Evolutionary conservation across 768 basidiomycete genomes (phyloP).

Genomic region (Termitomyces bulborhizus): DNA sequence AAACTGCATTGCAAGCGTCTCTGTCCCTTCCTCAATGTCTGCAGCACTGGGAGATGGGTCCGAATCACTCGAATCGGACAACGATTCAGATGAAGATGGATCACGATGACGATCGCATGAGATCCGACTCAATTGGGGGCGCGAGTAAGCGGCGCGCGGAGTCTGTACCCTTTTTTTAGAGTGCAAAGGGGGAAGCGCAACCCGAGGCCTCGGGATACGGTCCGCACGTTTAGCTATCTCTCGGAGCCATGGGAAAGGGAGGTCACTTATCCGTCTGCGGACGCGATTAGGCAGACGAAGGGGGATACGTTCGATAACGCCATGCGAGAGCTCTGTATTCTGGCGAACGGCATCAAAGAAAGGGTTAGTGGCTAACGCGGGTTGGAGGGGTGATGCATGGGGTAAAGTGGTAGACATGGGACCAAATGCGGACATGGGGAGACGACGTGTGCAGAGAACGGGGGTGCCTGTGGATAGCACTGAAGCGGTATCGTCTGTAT

Average conservation of each 20-base stretch:
- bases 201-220: not conserved
- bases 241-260: conserved; percentile 77
- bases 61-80: conserved; percentile 23
- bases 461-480: conserved; percentile 7
- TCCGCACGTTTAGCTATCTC: conserved; percentile 45
- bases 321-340: conserved; percentile 73
- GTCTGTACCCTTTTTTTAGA: not conserved
- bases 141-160: not conserved
- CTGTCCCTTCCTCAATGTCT: conserved; percentile 61
- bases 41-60: conserved; percentile 23
- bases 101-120: conserved; percentile 6
- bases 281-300: conserved; percentile 49
- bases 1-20: conserved; percentile 87
- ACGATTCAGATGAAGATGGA: conserved; percentile 30
- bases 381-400: conserved; percentile 14
- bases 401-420: conserved; percentile 35
- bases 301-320: conserved; percentile 77
- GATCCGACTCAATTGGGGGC: not conserved
- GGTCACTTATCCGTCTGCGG: conserved; percentile 55
- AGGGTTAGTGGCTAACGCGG: conserved; percentile 59
- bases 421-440: conserved; percentile 63
- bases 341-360: conserved; percentile 95
- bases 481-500: conserved; percentile 10
- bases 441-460: conserved; percentile 46
- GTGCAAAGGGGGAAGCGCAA: not conserved